Evolutionary conservation across 495 filamentous ascomycete genomes (phyloP).

Genomic region (Aspergillus steynii): DNA sequence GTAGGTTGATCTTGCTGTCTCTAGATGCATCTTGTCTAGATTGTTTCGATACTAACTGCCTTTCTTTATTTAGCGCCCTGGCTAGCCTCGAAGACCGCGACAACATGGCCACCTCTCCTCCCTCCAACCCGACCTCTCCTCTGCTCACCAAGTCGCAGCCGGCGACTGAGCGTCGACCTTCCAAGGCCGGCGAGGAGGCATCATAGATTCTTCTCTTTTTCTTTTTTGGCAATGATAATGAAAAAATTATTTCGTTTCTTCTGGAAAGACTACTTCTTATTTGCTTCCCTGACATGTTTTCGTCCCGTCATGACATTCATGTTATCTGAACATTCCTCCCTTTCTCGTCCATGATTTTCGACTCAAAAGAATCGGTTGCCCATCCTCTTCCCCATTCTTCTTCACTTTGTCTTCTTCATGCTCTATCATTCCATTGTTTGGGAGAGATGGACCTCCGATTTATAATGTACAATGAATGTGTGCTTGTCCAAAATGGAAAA

Average conservation of each 20-base stretch:
- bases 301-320: conserved; percentile 27
- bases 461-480: conserved; percentile 28
- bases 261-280: conserved; percentile 40
- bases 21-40: neutral
- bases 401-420: conserved; percentile 1
- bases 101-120: conserved; percentile 59
- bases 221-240: conserved; percentile 43
- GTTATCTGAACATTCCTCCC: conserved; percentile 23
- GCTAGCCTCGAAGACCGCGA: conserved; percentile 56
- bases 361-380: conserved; percentile 20
- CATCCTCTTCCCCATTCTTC: conserved; percentile 2
- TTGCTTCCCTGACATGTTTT: conserved; percentile 22
- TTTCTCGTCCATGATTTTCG: conserved; percentile 34
- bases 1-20: conserved; percentile 45
- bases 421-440: conserved; percentile 10
- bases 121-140: conserved; percentile 60
- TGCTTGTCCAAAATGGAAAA: conserved; percentile 13
- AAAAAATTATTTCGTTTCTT: conserved; percentile 42
- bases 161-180: conserved; percentile 45
- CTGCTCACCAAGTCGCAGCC: conserved; percentile 54
- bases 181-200: conserved; percentile 47
- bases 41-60: conserved; percentile 23
- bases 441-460: conserved; percentile 20
- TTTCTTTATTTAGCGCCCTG: conserved; percentile 49
- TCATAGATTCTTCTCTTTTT: conserved; percentile 38